A percentile compares a stretch with the other conserved stretches of the same genome.
Conservation (phyloP, 345 rosid species). For the Trapa bicornis region DNA sequence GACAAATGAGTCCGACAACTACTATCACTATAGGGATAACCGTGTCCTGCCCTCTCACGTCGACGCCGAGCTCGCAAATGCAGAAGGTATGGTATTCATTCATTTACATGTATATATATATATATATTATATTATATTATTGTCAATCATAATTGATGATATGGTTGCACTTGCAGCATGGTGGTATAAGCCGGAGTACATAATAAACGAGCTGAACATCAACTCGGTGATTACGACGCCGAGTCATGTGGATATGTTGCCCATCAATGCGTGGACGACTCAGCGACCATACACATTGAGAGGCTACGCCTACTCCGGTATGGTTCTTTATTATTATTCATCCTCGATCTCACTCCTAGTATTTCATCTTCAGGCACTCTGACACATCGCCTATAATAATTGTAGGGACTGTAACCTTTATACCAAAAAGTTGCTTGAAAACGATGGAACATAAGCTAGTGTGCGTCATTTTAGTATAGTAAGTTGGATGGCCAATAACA, state of each 20-base stretch:
- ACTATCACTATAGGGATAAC: slow-evolving; percentile 75
- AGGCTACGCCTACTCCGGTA: slow-evolving; percentile 91
- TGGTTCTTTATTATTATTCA: not conserved
- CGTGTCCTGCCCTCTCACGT: slow-evolving; percentile 81
- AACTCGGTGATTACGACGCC: slow-evolving; percentile 93
- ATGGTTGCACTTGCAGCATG: slow-evolving; percentile 32
- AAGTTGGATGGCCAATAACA: not conserved
- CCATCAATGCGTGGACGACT: slow-evolving; percentile 76
- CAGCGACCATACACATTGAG: slow-evolving; percentile 64
- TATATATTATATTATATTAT: too few species aligned
- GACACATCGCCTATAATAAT: too few species aligned
- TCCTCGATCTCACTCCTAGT: too few species aligned
- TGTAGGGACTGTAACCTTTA: too few species aligned
- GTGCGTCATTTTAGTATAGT: not conserved
- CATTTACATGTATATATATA: too few species aligned
- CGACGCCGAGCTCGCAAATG: slow-evolving; percentile 76
- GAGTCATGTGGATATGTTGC: slow-evolving; percentile 62
- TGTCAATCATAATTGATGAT: too few species aligned
- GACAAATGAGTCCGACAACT: slow-evolving; percentile 53
- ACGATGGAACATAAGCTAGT: too few species aligned
- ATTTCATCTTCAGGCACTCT: too few species aligned
- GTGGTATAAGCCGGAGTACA: slow-evolving; percentile 87
- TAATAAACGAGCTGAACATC: slow-evolving; percentile 76
- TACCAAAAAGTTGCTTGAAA: too few species aligned
- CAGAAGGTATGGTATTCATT: slow-evolving; percentile 40